Conservation (phyloP, 1,284 basidiomycete species). For the Apiotrichum gracile region DNA sequence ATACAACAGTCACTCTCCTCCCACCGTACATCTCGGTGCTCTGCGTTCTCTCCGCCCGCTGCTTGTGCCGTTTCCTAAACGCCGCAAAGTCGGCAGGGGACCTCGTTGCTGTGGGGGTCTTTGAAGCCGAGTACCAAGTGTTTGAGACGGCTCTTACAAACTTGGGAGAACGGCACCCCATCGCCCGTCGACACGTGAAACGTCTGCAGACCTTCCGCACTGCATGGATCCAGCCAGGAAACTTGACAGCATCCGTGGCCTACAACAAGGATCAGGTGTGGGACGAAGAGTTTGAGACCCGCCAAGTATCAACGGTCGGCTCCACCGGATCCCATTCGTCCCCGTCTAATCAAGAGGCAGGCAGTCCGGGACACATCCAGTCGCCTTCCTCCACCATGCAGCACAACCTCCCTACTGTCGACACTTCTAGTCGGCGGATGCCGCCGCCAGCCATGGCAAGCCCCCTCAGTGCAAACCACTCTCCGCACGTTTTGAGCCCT, state of each 20-base stretch:
- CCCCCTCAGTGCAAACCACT: too few relatives aligned
- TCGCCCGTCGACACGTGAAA: constrained; percentile 25
- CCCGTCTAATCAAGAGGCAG: too few relatives aligned
- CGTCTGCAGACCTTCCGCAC: constrained; percentile 23
- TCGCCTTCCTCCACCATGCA: too few relatives aligned
- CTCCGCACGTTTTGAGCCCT: too few relatives aligned
- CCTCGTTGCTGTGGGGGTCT: constrained; percentile 26
- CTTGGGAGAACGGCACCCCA: constrained; percentile 30
- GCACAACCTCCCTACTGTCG: too few relatives aligned
- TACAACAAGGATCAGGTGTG: constrained; percentile 2
- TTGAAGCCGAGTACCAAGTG: constrained; percentile 34
- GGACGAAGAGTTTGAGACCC: constrained; percentile 1
- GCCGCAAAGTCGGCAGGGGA: constrained; percentile 27
- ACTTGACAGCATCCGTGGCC: not conserved
- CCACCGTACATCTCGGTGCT: constrained; percentile 20
- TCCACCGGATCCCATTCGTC: not conserved
- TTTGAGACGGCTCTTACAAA: constrained; percentile 30
- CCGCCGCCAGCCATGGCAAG: too few relatives aligned
- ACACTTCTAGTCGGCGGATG: too few relatives aligned
- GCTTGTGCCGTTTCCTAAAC: constrained; percentile 32
- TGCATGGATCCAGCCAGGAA: not conserved
- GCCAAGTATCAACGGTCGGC: not conserved
- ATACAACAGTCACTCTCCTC: constrained; percentile 31
- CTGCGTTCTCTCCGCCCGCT: constrained; percentile 26
- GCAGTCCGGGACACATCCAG: too few relatives aligned